Evolutionary conservation across 2,329 filamentous ascomycete species (phyloP).

Genomic region (Dothidotthia symphoricarpi): DNA sequence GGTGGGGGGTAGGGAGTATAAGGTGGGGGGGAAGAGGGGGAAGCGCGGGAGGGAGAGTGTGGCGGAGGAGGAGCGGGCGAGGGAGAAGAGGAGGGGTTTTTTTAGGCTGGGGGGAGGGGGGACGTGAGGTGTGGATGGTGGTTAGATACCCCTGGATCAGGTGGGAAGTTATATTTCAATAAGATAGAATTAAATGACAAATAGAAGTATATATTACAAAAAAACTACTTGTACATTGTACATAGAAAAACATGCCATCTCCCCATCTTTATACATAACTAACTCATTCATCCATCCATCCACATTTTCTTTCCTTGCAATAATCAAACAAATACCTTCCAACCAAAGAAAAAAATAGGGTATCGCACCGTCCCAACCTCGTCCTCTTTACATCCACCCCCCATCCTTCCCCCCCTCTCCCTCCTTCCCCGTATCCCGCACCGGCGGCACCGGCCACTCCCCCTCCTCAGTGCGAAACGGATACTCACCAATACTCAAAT

Average conservation of each 20-base stretch:
- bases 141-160: too few species aligned
- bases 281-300: too few species aligned
- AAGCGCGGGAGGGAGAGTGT: slow-evolving; percentile 33
- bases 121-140: too few species aligned
- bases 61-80: slow-evolving; percentile 21
- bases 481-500: slow-evolving; percentile 15
- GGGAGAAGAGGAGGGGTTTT: slow-evolving; percentile 36
- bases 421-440: slow-evolving; percentile 7
- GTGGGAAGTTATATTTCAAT: too few species aligned
- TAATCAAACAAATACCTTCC: too few species aligned
- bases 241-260: too few species aligned
- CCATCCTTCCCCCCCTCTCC: neutral
- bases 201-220: too few species aligned
- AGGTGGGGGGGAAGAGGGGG: slow-evolving; percentile 21
- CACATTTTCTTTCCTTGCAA: too few species aligned
- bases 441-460: slow-evolving; percentile 21
- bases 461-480: slow-evolving; percentile 17
- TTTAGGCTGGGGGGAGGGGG: slow-evolving; percentile 33
- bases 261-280: too few species aligned
- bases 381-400: neutral
- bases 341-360: too few species aligned
- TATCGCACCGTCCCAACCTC: neutral
- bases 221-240: too few species aligned
- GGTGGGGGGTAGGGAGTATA: slow-evolving; percentile 12
- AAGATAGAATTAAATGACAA: too few species aligned